Percentiles rank a stretch among this genome's conserved stretches.
Conservation (phyloP, 495 filamentous ascomycete species). For the Penicillium fimorum region DNA sequence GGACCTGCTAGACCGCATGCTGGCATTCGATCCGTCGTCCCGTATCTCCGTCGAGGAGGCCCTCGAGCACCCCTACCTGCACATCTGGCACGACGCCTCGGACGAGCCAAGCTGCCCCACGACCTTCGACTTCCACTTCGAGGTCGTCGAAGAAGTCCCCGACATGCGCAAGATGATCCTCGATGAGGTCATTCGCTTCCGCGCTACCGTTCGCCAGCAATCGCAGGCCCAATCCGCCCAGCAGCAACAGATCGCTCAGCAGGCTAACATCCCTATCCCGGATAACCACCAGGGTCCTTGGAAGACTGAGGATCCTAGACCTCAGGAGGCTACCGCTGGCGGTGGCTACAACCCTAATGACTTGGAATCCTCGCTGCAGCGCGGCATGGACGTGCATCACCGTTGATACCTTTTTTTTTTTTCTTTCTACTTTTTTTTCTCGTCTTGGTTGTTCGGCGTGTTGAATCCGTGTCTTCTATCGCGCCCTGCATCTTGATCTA, state of each 20-base stretch:
- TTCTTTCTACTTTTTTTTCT: background rate
- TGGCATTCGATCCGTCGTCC: slow-evolving; percentile 90
- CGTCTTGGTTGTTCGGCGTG: slow-evolving; percentile 10
- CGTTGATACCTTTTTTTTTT: slow-evolving; percentile 15
- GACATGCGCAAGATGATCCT: slow-evolving; percentile 98
- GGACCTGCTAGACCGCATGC: slow-evolving; percentile 92
- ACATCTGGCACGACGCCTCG: slow-evolving; percentile 97
- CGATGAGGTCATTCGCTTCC: slow-evolving; percentile 84
- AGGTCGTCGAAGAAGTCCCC: slow-evolving; percentile 85
- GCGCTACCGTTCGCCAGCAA: slow-evolving; percentile 68
- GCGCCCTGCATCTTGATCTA: slow-evolving; percentile 15
- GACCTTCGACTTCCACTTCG: slow-evolving; percentile 97
- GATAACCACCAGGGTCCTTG: slow-evolving; percentile 64
- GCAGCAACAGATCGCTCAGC: slow-evolving; percentile 41
- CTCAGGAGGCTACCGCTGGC: slow-evolving; percentile 69
- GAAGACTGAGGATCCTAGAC: slow-evolving; percentile 81
- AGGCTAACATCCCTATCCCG: slow-evolving; percentile 70
- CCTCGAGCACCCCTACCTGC: slow-evolving; percentile 90
- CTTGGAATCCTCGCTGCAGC: slow-evolving; percentile 82
- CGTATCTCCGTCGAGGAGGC: slow-evolving; percentile 92
- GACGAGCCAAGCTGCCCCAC: slow-evolving; percentile 92
- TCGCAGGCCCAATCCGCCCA: slow-evolving; percentile 45
- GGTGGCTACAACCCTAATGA: slow-evolving; percentile 49
- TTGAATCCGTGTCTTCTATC: slow-evolving; percentile 5
- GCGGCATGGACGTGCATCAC: slow-evolving; percentile 66